Base-by-base conservation (phyloP, 306 rosid genomes). In the Gleditsia sinensis region DNA sequence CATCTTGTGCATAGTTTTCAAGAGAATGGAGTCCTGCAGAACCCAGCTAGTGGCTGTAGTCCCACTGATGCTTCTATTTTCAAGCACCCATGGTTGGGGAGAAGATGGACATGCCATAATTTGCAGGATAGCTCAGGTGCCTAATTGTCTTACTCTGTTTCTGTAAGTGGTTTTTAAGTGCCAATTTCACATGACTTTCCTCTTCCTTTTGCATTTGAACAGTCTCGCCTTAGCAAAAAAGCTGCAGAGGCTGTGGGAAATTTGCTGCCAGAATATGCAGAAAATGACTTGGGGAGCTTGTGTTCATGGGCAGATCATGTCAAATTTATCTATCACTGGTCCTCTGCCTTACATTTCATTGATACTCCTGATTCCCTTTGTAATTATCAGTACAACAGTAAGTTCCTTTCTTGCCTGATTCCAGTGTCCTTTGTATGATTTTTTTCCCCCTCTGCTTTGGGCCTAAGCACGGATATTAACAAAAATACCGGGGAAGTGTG, bases 231-330 rank as follows among this genome's bases (percentile, higher is more conserved):
- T 72, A 88, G 81, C 77, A 48, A 80, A 28, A 63, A 80, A 36
- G 98, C 98, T 19, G 92, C 84, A 9, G 84, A 50, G 28, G 91
- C 89, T 16, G 98, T 92, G 72, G 71, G 69, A 80, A 11, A 86
- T 2, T 76, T 92, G 86, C 91, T 92, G 42, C 94, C 98, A 7
- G 23, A 34, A 9, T 82, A 54, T 25, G 94, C 88, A 46, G 55
- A 71, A 19, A 79, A 80, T 30, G 95, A 90, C 40, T 78, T 90
- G 63, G 84, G 78, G 10, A 87, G 75, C 65, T 67, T 92, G 67
- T 92, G 98, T 14, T 71, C 81, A 49, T 92, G 98, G 96, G 92
- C 98, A 30, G 98, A 92, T 72, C 81, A 9, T 24, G 85, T 92
- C 72, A 90, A 77, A 72, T 88, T 90, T 77, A 81, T 37, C 24